Evolutionary conservation across 2,329 filamentous ascomycete species (phyloP).

Genomic region (Aspergillus sojae): DNA sequence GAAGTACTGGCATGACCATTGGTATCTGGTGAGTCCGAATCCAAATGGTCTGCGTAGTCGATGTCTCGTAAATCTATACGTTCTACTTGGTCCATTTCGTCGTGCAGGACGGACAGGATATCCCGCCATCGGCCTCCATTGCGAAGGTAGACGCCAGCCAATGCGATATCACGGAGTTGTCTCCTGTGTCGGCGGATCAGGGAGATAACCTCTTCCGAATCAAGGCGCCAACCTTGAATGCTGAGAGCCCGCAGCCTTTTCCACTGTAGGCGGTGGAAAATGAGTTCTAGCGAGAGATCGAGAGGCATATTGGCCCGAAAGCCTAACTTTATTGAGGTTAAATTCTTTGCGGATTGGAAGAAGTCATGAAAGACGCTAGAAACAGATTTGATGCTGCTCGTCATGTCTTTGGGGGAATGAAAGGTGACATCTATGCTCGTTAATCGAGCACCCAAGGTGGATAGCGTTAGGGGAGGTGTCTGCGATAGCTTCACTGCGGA

Average conservation of each 20-base stretch:
- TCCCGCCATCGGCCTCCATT: slow-evolving; percentile 64
- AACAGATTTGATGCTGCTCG: slow-evolving; percentile 59
- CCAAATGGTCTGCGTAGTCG: slow-evolving; percentile 60
- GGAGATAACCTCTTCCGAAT: slow-evolving; percentile 62
- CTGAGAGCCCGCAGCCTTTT: slow-evolving; percentile 64
- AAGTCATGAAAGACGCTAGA: slow-evolving; percentile 61
- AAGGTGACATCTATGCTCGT: slow-evolving; percentile 67
- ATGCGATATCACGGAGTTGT: slow-evolving; percentile 60
- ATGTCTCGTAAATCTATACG: slow-evolving; percentile 66
- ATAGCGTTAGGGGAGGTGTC: slow-evolving; percentile 51
- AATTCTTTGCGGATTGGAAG: slow-evolving; percentile 61
- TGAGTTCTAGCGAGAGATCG: slow-evolving; percentile 58
- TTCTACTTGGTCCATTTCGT: slow-evolving; percentile 60
- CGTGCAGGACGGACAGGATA: slow-evolving; percentile 58
- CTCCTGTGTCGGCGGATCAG: slow-evolving; percentile 59
- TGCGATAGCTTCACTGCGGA: slow-evolving; percentile 57
- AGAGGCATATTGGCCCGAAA: slow-evolving; percentile 62
- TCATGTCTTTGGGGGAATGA: slow-evolving; percentile 59
- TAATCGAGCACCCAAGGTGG: slow-evolving; percentile 57
- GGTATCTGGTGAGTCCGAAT: slow-evolving; percentile 39
- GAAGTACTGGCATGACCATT: slow-evolving; percentile 6
- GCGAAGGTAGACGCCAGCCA: slow-evolving; percentile 64
- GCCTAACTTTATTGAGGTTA: slow-evolving; percentile 66
- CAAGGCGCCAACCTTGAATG: slow-evolving; percentile 65
- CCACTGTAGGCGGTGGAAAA: slow-evolving; percentile 67